Percentiles rank a stretch among this genome's conserved stretches.
phyloP scores from a whole-genome alignment of 805 yeast genomes.

The Yarrowia divulgata region DNA sequence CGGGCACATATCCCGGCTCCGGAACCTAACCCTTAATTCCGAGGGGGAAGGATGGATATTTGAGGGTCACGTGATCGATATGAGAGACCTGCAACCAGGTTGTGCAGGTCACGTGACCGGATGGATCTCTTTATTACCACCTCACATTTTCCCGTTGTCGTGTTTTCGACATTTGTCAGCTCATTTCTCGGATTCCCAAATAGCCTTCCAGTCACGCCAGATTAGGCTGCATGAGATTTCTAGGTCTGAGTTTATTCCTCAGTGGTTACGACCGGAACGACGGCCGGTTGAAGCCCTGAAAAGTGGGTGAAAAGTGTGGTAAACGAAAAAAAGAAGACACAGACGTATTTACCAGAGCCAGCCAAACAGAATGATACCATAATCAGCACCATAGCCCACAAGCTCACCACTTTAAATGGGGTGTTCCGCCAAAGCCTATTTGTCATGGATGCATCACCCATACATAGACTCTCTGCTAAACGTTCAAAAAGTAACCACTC shows the following conservation, averaged over 20 bases:
- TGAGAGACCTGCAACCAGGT: no score
- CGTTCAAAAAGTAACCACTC: no score
- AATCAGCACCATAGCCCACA: neutral
- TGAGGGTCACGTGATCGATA: neutral
- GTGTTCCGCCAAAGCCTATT: no score
- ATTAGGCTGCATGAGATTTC: slow-evolving; percentile 29
- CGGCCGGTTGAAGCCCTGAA: no score
- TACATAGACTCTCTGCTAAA: no score
- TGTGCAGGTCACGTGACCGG: no score
- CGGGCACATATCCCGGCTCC: slow-evolving; percentile 7
- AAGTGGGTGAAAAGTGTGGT: no score
- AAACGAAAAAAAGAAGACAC: neutral
- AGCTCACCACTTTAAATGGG: no score
- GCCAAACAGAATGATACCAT: neutral
- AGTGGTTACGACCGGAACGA: slow-evolving; percentile 16
- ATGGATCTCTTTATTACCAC: no score
- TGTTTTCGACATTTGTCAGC: no score
- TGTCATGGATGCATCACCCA: neutral
- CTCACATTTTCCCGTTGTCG: no score
- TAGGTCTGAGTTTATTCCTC: neutral
- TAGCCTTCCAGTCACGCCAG: slow-evolving; percentile 20
- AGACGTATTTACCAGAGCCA: no score
- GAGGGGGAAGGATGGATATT: neutral
- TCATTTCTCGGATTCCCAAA: slow-evolving; percentile 2
- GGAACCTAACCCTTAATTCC: slow-evolving; percentile 15